Base-by-base conservation (phyloP, 257 asterid species). In the Ajuga chamaepitys region DNA sequence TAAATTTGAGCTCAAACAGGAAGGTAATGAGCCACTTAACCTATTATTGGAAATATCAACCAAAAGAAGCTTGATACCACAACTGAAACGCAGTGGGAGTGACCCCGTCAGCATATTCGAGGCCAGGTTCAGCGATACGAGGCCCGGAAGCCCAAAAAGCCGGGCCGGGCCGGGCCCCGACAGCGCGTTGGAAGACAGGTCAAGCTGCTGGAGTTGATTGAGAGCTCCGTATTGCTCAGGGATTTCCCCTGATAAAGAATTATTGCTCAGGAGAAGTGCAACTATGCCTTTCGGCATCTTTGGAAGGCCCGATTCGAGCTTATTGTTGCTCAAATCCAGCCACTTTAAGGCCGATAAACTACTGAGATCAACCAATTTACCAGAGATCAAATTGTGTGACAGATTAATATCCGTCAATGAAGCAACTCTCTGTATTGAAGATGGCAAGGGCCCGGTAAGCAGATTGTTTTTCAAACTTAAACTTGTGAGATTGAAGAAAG, bases 31-130 rank as follows among this genome's bases (percentile, higher is more conserved):
- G 6, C 95, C 95, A 5, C 44, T 78, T 66, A 87, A 42, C 77
- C 82, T 77, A 64, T 87, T 87, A 58, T 85, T 77, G 4, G 95
- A 82, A 16, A 87, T 70, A 72, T 87, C 92, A 35, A 87, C 88
- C 35, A 22, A 53, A 22, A 52, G 75, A 57, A 82, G 81, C 60
- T 70, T 74, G 14, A 55, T 34, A 3, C 86, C 85, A 68, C 95
- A 87, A 12, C 51, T 75, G 75, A 82, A 28, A 35, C 51, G 72
- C 46, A 22, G 7, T 11, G 85, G 80, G n/a, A 87, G 67, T 0
- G 78, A 61, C 25, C 95, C 95, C 24, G 32, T 64, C 67, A 87
- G 58, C 75, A 20, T 46, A 32, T 86, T 86, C 1, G 86, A 80
- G 3, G 83, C 75, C 70, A 86, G 64, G 57, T 78, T 80, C 26